Base-by-base conservation (phyloP, 371 early-diverging fungal species). In the Rhizopus arrhizus region DNA sequence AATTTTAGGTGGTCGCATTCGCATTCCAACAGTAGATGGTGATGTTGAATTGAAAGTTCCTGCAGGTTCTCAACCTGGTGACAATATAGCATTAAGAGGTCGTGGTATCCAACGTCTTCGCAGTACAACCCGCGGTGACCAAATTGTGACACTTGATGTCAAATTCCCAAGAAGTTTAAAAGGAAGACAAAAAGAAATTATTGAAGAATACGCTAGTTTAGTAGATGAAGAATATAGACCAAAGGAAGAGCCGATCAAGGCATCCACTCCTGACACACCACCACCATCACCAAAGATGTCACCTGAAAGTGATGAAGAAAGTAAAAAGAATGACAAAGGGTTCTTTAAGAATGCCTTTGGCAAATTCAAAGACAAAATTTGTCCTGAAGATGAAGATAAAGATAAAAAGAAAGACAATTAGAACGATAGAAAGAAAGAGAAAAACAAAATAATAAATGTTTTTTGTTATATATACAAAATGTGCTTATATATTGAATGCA, bases 11-110 rank as follows among this genome's bases (percentile, higher is more conserved):
- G 97, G 97, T 36, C 77, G 76, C 4, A 72, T 95, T 12, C 80
- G 86, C 13, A 84, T 96, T 34, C 96, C 95, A 5, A 95, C 96
- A 2, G 81, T 96, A 3, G 92, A 93, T 68, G 96, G 97, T 36
- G 91, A 94, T 58, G 93, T 95, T 1, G 96, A 95, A 47, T 73
- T 97, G 43, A 90, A 85, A 58, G 70, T 97, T 15, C 90, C 88
- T 5, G 64, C 89, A 5, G 96, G 95, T 22, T 83, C 91, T 16
- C 97, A 97, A 67, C 92, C 95, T 0, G 89, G 87, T 12, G 96
- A 95, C 33, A 80, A 82, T 49, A 88, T 89, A 62, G 75, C 87
- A 11, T 72, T 97, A 64, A 81, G 88, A 60, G 79, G 80, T 9
- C 85, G 91, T 29, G 97, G 97, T 48, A 85, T 92, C 29, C 75